A percentile compares a stretch with the other conserved stretches of the same genome.
Conservation (phyloP, 2,329 filamentous ascomycete genomes). For the Hypoxylon sp. region DNA sequence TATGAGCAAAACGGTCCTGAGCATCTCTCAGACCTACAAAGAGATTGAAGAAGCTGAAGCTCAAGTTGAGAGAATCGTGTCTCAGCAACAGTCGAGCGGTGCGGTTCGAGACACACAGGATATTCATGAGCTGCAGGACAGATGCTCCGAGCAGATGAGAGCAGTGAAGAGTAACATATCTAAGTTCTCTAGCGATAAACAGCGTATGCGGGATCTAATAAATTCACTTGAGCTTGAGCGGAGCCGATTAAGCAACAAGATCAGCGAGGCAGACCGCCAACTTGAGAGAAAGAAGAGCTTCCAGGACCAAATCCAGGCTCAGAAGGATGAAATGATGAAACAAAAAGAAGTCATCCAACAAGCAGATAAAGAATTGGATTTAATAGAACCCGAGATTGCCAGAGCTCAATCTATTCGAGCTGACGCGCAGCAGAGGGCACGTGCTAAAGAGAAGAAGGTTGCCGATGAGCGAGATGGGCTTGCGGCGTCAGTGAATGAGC, state of each 20-base stretch:
- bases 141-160: conserved; percentile 75
- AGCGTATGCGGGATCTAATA: conserved; percentile 77
- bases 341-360: conserved; percentile 78
- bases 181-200: conserved; percentile 77
- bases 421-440: conserved; percentile 79
- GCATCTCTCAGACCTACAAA: conserved; percentile 77
- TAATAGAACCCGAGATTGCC: conserved; percentile 79
- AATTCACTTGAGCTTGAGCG: conserved; percentile 81
- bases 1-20: conserved; percentile 80
- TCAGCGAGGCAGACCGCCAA: conserved; percentile 77
- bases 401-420: conserved; percentile 83
- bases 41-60: conserved; percentile 79
- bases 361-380: conserved; percentile 79
- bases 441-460: conserved; percentile 78
- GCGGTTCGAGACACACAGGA: conserved; percentile 80
- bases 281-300: conserved; percentile 85
- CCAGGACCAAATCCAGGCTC: conserved; percentile 77
- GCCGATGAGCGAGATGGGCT: conserved; percentile 79
- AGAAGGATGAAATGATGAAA: conserved; percentile 75
- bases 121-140: conserved; percentile 81
- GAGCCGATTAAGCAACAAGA: conserved; percentile 79
- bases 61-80: conserved; percentile 80
- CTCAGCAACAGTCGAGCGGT: conserved; percentile 78
- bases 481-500: conserved; percentile 79
- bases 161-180: conserved; percentile 72